Evolutionary conservation across 441 rosid species (phyloP), one percentile per base, ranked within the genome.

Genomic region (Eutrema salsugineum): DNA sequence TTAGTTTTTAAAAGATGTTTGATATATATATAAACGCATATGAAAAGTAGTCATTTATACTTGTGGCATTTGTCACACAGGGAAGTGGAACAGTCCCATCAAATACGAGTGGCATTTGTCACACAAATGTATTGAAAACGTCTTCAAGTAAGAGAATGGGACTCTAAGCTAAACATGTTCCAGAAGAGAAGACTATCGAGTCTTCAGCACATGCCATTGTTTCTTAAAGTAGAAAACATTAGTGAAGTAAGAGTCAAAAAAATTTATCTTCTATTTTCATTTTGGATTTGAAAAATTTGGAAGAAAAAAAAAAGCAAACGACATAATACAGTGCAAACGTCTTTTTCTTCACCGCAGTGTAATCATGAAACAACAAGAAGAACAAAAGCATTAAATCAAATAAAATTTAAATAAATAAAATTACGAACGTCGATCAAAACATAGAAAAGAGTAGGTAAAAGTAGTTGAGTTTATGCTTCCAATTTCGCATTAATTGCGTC

Each of bases 381-480:
- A 67, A 50, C 43, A 53, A 58, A 63, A 53, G 43, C 5, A 46
- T 56, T 68, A 36, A 75, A 48, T 22, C 60, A 38, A 44, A 44
- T 44, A 2, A 58, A 55, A 54, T 27, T 0, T 3, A 43, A 42
- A 20, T 15, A 72, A 47, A 10, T 11, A 17, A 63, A 57, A 46
- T 59, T 46, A 49, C 24, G 75, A 63, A 63, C 51, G 38, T 76
- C 20, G 54, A 32, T 20, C 63, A 28, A 38, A 55, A 42, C 43
- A 42, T 69, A 59, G 35, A 72, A 54, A 40, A 38, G 49, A 63
- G 76, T 72, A 43, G 63, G 71, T 53, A 68, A 71, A 38, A 32
- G 72, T 72, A 27, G 59, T 63, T 78, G 71, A 43, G 27, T 63
- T 73, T 79, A 56, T 82, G 63, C 63, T 62, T 79, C 75, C 62